phyloP scores from a whole-genome alignment of 73 alveolate genomes.

The Paramecium primaurelia region DNA sequence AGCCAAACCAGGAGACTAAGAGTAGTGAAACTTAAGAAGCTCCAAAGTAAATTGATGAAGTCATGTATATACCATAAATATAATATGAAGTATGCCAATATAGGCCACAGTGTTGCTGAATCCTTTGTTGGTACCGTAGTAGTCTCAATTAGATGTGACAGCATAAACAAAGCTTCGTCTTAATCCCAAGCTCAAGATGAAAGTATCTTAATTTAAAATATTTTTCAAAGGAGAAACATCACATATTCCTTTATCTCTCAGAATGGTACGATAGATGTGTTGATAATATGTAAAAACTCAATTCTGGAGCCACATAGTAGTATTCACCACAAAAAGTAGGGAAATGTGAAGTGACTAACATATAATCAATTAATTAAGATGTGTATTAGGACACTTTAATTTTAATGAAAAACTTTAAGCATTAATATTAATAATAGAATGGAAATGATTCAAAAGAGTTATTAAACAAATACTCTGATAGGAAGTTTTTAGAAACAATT shows the following conservation, averaged over 20 bases:
- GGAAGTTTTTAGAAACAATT: background rate
- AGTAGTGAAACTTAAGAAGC: background rate
- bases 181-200: slow-evolving; percentile 27
- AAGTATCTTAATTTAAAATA: slow-evolving; percentile 31
- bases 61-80: background rate
- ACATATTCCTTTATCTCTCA: slow-evolving; percentile 23
- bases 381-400: slow-evolving; percentile 3
- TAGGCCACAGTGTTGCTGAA: background rate
- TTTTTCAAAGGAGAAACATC: slow-evolving; percentile 45
- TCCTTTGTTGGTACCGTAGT: background rate
- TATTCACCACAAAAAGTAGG: background rate
- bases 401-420: background rate
- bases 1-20: slow-evolving; percentile 44
- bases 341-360: background rate
- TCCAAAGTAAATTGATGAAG: background rate
- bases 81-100: slow-evolving; percentile 13
- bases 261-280: slow-evolving; percentile 24
- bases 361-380: slow-evolving; percentile 16
- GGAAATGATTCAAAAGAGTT: background rate
- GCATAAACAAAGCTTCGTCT: background rate
- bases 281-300: background rate
- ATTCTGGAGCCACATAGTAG: background rate
- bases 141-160: background rate
- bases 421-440: background rate
- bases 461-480: background rate